A percentile compares a stretch with the other conserved stretches of the same genome.
Evolutionary conservation across 805 yeast genomes (phyloP).

Genomic region (Cyberlindnera samutprakarnensis): DNA sequence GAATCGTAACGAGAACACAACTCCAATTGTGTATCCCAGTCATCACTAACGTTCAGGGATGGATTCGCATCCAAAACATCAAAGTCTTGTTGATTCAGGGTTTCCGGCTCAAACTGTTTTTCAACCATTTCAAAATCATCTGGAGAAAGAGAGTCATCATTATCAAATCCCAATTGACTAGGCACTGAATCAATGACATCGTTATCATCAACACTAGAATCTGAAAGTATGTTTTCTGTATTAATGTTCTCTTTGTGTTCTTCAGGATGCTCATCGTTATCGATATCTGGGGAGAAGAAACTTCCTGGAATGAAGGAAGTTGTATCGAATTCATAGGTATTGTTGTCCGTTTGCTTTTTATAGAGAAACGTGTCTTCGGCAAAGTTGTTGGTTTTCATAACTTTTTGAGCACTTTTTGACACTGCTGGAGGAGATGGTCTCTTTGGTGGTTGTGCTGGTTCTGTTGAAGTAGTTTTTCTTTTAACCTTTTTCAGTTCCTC

Average conservation of each 20-base stretch:
- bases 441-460: conserved; percentile 4
- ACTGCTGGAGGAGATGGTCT: conserved; percentile 1
- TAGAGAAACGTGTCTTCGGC: conserved; percentile 24
- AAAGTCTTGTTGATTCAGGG: conserved; percentile 39
- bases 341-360: conserved; percentile 24
- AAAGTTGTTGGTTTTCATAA: conserved; percentile 10
- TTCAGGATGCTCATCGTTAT: conserved; percentile 4
- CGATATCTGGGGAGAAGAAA: conserved; percentile 15
- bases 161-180: conserved; percentile 2
- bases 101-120: conserved; percentile 64
- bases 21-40: conserved; percentile 61
- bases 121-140: conserved; percentile 36
- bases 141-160: conserved; percentile 17
- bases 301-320: conserved; percentile 22
- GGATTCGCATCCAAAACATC: conserved; percentile 37
- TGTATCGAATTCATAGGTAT: conserved; percentile 14
- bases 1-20: conserved; percentile 31
- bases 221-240: conserved; percentile 7
- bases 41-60: conserved; percentile 40
- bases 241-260: conserved; percentile 5
- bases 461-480: conserved; percentile 11
- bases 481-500: conserved; percentile 21
- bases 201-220: conserved; percentile 9
- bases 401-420: conserved; percentile 1
- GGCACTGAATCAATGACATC: conserved; percentile 8